These are phyloP conservation scores for Fusarium secorum DNA, from an alignment of 2,329 filamentous ascomycete genomes.

Conservation along the genomic window DNA sequence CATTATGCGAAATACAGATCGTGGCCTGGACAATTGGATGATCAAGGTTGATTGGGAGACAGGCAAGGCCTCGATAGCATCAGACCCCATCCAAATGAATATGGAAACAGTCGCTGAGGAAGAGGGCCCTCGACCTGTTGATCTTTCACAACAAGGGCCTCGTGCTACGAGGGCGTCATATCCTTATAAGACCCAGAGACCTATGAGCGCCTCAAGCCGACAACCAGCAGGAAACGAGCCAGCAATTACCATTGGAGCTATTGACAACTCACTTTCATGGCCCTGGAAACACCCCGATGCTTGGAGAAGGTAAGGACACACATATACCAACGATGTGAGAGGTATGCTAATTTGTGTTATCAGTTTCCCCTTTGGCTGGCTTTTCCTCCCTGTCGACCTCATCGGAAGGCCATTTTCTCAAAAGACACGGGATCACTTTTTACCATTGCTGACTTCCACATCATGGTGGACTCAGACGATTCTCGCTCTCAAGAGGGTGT, in stretches of 20 bases:
- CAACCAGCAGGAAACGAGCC: constrained; percentile 58
- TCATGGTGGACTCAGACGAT: constrained; percentile 98
- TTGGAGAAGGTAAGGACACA: constrained; percentile 62
- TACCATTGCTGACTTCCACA: constrained; percentile 93
- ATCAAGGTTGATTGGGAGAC: constrained; percentile 90
- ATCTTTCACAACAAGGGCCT: constrained; percentile 55
- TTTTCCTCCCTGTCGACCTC: constrained; percentile 94
- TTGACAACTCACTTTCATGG: constrained; percentile 98
- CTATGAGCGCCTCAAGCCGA: constrained; percentile 78
- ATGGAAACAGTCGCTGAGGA: constrained; percentile 57
- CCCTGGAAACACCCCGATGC: constrained; percentile 99
- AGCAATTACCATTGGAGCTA: constrained; percentile 83
- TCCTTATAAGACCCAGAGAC: constrained; percentile 80
- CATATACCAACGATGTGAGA: neutral
- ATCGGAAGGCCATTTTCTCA: constrained; percentile 97
- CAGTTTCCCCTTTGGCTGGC: constrained; percentile 97
- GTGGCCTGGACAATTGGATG: constrained; percentile 99
- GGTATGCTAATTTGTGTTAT: neutral
- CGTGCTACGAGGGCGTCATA: constrained; percentile 58
- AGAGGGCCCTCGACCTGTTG: constrained; percentile 67
- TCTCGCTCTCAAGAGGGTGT: constrained; percentile 82
- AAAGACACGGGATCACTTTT: constrained; percentile 90
- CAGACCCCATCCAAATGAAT: constrained; percentile 77
- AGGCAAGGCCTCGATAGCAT: constrained; percentile 83
- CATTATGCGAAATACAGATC: constrained; percentile 98